A percentile compares a stretch with the other conserved stretches of the same genome.
Evolutionary conservation across 371 early-diverging fungal species (phyloP).

Genomic region (Rhizopus delemar): DNA sequence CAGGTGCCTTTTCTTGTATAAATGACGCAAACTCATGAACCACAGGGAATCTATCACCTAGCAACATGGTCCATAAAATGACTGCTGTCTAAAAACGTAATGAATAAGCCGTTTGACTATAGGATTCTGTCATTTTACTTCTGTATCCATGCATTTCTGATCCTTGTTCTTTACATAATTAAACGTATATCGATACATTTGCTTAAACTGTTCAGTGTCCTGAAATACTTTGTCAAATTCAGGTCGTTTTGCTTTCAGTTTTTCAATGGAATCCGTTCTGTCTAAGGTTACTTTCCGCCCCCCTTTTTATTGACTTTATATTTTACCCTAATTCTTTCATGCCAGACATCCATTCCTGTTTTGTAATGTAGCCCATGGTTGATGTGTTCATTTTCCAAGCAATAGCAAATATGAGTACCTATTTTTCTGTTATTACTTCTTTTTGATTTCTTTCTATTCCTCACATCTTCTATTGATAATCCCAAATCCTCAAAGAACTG

Average conservation of each 20-base stretch:
- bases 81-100: constrained; percentile 49
- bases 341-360: constrained; percentile 68
- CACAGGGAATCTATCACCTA: constrained; percentile 47
- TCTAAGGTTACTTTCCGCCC: not conserved
- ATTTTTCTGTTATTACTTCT: constrained; percentile 3
- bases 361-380: constrained; percentile 67
- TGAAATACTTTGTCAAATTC: constrained; percentile 45
- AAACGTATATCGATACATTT: constrained; percentile 70
- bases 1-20: constrained; percentile 58
- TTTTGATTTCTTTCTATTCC: not conserved
- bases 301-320: not conserved
- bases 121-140: constrained; percentile 38
- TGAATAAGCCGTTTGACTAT: not conserved
- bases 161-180: constrained; percentile 69
- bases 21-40: constrained; percentile 56
- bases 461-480: constrained; percentile 46
- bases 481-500: constrained; percentile 48
- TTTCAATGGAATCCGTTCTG: constrained; percentile 59
- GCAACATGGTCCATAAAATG: constrained; percentile 58
- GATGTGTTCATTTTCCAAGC: constrained; percentile 64
- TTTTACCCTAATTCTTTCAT: constrained; percentile 60
- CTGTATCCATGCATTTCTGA: constrained; percentile 68
- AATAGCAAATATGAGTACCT: constrained; percentile 61
- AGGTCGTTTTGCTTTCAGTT: constrained; percentile 46
- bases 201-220: constrained; percentile 55